Percentiles rank a stretch among this genome's conserved stretches.
phyloP scores from a whole-genome alignment of 305 asterid species.

The Rubia peregrina region DNA sequence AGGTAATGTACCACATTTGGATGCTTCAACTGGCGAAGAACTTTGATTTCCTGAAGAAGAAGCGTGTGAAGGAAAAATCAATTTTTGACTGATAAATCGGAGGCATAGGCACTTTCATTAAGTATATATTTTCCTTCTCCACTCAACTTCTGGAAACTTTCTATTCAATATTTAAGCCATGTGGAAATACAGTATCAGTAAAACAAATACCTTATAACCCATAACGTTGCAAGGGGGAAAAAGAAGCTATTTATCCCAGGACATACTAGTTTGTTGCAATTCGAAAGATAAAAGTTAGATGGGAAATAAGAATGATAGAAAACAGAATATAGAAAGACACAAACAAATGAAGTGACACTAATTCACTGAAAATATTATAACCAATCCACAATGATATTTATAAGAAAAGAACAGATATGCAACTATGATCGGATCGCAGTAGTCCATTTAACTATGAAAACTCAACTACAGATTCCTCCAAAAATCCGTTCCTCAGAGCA shows the following conservation, averaged over 20 bases:
- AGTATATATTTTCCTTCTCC: background rate
- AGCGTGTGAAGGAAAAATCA: slow-evolving; percentile 17
- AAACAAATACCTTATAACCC: background rate
- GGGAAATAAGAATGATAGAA: background rate
- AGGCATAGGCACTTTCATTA: background rate
- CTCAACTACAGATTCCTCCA: slow-evolving; percentile 5
- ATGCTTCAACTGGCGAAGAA: slow-evolving; percentile 66
- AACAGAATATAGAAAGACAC: background rate
- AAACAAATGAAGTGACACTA: background rate
- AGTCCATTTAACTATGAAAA: background rate
- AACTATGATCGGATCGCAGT: background rate
- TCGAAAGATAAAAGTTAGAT: background rate
- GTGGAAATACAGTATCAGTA: too few species aligned
- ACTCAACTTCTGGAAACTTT: background rate
- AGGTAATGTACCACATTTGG: slow-evolving; percentile 79
- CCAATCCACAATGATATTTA: background rate
- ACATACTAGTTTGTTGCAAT: background rate
- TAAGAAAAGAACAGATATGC: background rate
- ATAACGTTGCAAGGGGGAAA: background rate
- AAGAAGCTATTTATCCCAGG: background rate
- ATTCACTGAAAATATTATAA: background rate
- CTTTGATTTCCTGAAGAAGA: slow-evolving; percentile 58
- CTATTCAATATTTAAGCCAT: background rate
- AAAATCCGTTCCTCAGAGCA: slow-evolving; percentile 4
- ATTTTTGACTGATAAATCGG: background rate